Evolutionary conservation across 2,329 filamentous ascomycete species (phyloP), one percentile per base, ranked within the genome.

Genomic region (Fusarium clavum): DNA sequence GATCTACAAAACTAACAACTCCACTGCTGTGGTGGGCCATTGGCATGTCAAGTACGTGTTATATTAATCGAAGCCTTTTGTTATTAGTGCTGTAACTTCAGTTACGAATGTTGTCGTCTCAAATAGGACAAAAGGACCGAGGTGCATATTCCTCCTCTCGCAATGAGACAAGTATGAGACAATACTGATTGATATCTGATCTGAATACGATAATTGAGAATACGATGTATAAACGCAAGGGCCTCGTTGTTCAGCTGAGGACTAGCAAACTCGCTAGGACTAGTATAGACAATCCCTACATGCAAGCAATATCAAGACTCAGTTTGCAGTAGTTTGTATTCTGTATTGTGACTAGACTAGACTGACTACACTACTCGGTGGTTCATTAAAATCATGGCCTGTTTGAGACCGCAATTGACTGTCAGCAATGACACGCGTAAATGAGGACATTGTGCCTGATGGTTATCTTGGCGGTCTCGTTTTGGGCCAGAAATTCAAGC

Each of bases 191-290:
- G 24, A 24, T 52, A n/a, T 16, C 18, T 9, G 16, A 52, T 27
- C 38, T 44, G 40, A 38, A 52, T 41, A 52, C 18, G 49, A 52
- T 43, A 52, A 40, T 9, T 38, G 18, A 38, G 18, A 64, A 41
- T 51, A 45, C 44, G 18, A 65, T 49, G 65, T 52, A 69, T 54
- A 45, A 44, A 53, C 49, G 65, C 55, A 69, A 61, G 51, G 65
- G 43, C 49, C 30, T 27, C 24, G 29, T 27, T 12, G 43, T 64
- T 38, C 60, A 53, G 49, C 61, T 52, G 41, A 57, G 13, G 51
- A 40, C 61, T 56, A 56, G 38, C 30, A 61, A 67, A 61, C 40
- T 49, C 41, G 43, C 25, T 56, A 49, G 24, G 32, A 52, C 49
- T 52, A 22, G 32, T 34, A 52, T n/a, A 20, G 25, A 22, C 12